Evolutionary conservation across 257 asterid genomes (phyloP), one percentile per base, ranked within the genome.

Genomic region (Nicotiana undulata): DNA sequence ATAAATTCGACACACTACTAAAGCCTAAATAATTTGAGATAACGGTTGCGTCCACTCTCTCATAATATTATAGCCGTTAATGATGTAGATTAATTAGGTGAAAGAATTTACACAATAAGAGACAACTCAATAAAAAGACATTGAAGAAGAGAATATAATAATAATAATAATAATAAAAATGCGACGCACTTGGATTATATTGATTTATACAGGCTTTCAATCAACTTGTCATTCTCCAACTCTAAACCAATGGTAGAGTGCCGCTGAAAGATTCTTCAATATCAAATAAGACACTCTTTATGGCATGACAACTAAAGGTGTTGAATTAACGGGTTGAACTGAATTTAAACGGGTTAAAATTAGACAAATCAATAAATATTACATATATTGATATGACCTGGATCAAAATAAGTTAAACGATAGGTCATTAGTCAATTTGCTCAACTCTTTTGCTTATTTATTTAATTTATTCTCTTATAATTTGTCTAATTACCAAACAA

Each of bases 221-320:
- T 82, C 88, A 74, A 66, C 11, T 10, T 16, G 81, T 88, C 88
- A 34, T 75, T 66, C 79, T 88, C 90, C 67, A 3, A 66, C 4
- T 11, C 28, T 32, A 66, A 60, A 60, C 46, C 44, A 85, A 87
- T 85, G 87, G 89, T 84, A 75, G 16, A 18, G 10, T 34, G 75
- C 34, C 51, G 22, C 64, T 40, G n/a, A 81, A 77, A 59, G 77
- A 51, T 59, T 58, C 51, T 29, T 55, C 17, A 76, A 65, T 77
- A 53, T 68, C 75, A 32, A 52, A 51, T 51, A 51, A 12, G 56
- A 51, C 6, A 6, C 6, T 6, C 9, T 34, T 34, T 34, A 34
- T 5, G 44, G 9, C 44, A 34, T 34, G 44, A 6, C 44, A 34
- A 6, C 44, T 6, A 1, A 34, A 9, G 9, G 9, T 5, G 1